Evolutionary conservation across 768 basidiomycete species (phyloP).

Genomic region (Hypholoma sublateritium): DNA sequence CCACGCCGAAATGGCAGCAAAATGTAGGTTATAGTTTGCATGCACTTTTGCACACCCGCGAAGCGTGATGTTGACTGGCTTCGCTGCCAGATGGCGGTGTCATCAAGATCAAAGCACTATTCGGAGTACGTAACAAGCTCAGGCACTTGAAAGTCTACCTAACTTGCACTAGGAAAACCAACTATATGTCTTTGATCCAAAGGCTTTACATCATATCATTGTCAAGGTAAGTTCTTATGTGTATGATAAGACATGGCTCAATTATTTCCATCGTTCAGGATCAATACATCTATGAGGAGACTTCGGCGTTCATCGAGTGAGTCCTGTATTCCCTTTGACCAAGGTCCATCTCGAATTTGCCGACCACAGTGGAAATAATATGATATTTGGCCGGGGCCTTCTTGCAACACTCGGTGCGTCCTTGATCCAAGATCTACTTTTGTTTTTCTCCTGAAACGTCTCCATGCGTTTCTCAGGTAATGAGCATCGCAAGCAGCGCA

Average conservation of each 20-base stretch:
- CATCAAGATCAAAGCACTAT: conserved; percentile 27
- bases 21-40: conserved; percentile 22
- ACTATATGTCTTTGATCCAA: conserved; percentile 43
- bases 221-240: conserved; percentile 32
- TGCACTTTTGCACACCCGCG: neutral
- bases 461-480: conserved; percentile 27
- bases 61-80: neutral
- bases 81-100: conserved; percentile 27
- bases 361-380: conserved; percentile 8
- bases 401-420: conserved; percentile 20
- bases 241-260: neutral
- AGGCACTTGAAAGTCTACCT: no score
- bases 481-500: conserved; percentile 38
- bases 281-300: conserved; percentile 27
- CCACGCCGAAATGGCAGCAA: conserved; percentile 30
- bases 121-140: conserved; percentile 28
- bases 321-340: neutral
- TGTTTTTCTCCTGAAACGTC: neutral
- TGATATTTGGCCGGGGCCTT: conserved; percentile 18
- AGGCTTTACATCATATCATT: conserved; percentile 42
- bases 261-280: conserved; percentile 17
- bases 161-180: conserved; percentile 23
- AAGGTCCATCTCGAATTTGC: neutral
- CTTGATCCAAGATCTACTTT: neutral
- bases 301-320: conserved; percentile 21